Evolutionary conservation across 495 filamentous ascomycete genomes (phyloP).

Genomic region (Bathelium albidoporum): DNA sequence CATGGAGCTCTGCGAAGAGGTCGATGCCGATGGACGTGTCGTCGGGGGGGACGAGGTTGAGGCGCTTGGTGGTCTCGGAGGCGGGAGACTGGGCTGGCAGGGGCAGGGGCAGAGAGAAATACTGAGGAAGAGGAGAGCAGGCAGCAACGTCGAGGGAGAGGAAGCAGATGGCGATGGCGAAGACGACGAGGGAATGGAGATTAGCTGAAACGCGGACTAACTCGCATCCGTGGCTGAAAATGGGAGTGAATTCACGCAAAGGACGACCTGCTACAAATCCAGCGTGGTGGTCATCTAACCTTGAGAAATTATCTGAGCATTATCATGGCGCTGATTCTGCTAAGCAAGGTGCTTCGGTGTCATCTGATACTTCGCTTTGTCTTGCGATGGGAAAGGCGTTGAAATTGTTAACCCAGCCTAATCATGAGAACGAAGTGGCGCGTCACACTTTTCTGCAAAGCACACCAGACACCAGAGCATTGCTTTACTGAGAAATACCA

Average conservation of each 20-base stretch:
- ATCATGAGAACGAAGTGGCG: no score
- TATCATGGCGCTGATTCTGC: background rate
- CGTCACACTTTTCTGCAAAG: no score
- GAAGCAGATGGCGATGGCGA: constrained; percentile 52
- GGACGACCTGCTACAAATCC: background rate
- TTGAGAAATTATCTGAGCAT: background rate
- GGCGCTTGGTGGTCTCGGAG: constrained; percentile 58
- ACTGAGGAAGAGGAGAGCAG: constrained; percentile 41
- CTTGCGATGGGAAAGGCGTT: background rate
- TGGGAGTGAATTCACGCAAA: no score
- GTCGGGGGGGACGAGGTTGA: constrained; percentile 77
- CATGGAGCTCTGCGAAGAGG: constrained; percentile 84
- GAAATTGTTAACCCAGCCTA: no score
- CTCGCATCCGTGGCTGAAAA: no score
- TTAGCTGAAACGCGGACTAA: no score
- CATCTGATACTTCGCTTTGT: no score
- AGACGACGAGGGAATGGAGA: constrained; percentile 49
- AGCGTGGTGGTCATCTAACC: background rate
- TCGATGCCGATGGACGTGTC: constrained; percentile 82
- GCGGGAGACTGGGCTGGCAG: constrained; percentile 48
- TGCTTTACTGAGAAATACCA: no score
- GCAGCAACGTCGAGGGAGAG: constrained; percentile 45
- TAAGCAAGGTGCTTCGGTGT: background rate
- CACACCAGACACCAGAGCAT: no score
- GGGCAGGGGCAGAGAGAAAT: constrained; percentile 36